Conservation (phyloP, 768 basidiomycete genomes). For the Galerina marginata region DNA sequence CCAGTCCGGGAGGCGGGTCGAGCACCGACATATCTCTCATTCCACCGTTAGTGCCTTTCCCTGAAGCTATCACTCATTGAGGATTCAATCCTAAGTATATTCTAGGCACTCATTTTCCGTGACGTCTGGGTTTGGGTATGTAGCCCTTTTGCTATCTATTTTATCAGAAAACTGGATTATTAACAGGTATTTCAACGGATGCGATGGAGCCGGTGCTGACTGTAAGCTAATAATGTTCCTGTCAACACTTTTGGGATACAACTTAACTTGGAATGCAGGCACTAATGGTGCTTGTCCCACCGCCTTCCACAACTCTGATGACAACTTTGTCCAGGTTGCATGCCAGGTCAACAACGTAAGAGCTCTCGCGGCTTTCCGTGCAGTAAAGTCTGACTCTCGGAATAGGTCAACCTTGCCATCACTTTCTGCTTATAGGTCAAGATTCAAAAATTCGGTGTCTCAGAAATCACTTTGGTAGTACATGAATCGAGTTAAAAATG, state of each 20-base stretch:
- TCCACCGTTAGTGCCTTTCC: conserved; percentile 38
- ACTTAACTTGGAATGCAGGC: conserved; percentile 30
- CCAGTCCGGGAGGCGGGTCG: conserved; percentile 18
- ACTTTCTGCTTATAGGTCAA: conserved; percentile 34
- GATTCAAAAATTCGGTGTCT: not conserved
- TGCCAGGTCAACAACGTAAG: conserved; percentile 43
- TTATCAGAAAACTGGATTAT: not conserved
- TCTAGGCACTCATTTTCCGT: conserved; percentile 43
- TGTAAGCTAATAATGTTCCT: conserved; percentile 34
- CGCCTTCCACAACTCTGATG: conserved; percentile 42
- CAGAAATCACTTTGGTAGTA: too few species aligned
- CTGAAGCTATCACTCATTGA: not conserved
- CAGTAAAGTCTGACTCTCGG: not conserved
- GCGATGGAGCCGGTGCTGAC: conserved; percentile 46
- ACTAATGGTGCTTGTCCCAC: conserved; percentile 36
- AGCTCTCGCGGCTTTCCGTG: not conserved
- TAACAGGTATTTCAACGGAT: conserved; percentile 47
- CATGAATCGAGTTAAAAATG: too few species aligned
- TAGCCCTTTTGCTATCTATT: not conserved
- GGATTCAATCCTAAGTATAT: not conserved
- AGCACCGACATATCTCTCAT: conserved; percentile 34
- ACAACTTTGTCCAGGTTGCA: conserved; percentile 43
- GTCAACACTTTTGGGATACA: not conserved
- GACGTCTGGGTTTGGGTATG: conserved; percentile 44
- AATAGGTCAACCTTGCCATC: conserved; percentile 40